These are phyloP conservation scores for Podosphaera xanthii DNA, from an alignment of 2,329 filamentous ascomycete genomes.

Conservation along the genomic window DNA sequence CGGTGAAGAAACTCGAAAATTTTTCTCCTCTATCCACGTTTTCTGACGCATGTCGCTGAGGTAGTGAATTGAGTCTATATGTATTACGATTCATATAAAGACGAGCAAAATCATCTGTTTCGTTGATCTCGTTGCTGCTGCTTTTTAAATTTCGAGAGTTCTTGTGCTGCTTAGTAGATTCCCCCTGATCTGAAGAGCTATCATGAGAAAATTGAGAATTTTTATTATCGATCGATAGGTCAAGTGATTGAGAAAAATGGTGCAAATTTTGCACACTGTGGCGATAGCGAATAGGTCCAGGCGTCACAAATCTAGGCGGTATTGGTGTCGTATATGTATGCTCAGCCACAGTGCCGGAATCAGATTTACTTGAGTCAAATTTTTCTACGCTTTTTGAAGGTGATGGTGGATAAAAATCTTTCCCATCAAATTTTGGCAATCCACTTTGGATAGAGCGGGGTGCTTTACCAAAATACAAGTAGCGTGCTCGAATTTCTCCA, in stretches of 20 bases:
- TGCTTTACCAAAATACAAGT: constrained; percentile 36
- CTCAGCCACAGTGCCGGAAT: neutral
- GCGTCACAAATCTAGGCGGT: neutral
- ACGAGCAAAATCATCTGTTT: neutral
- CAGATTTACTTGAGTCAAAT: neutral
- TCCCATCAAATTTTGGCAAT: constrained; percentile 40
- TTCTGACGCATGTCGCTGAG: neutral
- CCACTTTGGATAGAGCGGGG: constrained; percentile 25
- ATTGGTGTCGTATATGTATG: neutral
- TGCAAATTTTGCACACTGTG: neutral
- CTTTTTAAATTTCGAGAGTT: neutral
- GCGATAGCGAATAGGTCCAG: neutral
- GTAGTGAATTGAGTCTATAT: neutral
- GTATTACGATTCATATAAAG: neutral
- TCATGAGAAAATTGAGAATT: neutral
- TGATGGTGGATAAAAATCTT: constrained; percentile 37
- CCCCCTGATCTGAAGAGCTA: neutral
- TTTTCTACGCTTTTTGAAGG: constrained; percentile 13
- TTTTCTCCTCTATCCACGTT: neutral
- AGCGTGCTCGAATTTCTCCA: constrained; percentile 34
- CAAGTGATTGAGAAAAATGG: neutral
- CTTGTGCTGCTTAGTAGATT: neutral
- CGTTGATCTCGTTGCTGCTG: neutral
- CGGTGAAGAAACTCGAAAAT: neutral
- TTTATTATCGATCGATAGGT: neutral